Conservation (phyloP, 495 filamentous ascomycete species). For the Penicillium cosmopolitanum region DNA sequence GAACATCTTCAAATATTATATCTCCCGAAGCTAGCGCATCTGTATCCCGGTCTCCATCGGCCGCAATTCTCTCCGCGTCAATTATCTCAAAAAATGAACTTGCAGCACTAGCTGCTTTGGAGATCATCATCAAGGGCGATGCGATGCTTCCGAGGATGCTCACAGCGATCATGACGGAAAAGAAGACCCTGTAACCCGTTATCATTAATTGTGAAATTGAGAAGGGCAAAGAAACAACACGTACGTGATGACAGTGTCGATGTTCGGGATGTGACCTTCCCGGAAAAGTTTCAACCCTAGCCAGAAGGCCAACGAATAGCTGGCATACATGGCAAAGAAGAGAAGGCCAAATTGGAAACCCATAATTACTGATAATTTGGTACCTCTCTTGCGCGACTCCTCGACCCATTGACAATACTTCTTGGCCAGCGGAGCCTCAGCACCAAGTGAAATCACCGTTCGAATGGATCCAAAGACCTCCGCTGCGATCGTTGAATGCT, state of each 20-base stretch:
- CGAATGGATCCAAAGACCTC: slow-evolving; percentile 53
- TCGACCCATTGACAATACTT: slow-evolving; percentile 57
- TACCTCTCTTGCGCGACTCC: slow-evolving; percentile 57
- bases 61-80: slow-evolving; percentile 43
- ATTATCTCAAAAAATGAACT: slow-evolving; percentile 50
- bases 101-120: slow-evolving; percentile 50
- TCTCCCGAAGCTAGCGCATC: slow-evolving; percentile 39
- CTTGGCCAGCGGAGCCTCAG: slow-evolving; percentile 38
- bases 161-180: slow-evolving; percentile 42
- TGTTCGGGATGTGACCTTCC: slow-evolving; percentile 38
- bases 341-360: slow-evolving; percentile 36
- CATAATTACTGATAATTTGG: slow-evolving; percentile 29
- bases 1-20: slow-evolving; percentile 60
- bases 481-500: slow-evolving; percentile 49
- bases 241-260: slow-evolving; percentile 54
- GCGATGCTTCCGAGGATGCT: slow-evolving; percentile 32
- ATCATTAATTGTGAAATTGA: background rate
- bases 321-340: slow-evolving; percentile 48
- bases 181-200: slow-evolving; percentile 45
- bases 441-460: slow-evolving; percentile 58
- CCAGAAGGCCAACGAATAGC: slow-evolving; percentile 58
- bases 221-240: slow-evolving; percentile 30
- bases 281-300: slow-evolving; percentile 47
- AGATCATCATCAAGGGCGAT: slow-evolving; percentile 51
- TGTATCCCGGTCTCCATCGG: slow-evolving; percentile 32